Evolutionary conservation across 2,329 filamentous ascomycete genomes (phyloP), one percentile per base, ranked within the genome.

Genomic region (Neonectria ditissima): DNA sequence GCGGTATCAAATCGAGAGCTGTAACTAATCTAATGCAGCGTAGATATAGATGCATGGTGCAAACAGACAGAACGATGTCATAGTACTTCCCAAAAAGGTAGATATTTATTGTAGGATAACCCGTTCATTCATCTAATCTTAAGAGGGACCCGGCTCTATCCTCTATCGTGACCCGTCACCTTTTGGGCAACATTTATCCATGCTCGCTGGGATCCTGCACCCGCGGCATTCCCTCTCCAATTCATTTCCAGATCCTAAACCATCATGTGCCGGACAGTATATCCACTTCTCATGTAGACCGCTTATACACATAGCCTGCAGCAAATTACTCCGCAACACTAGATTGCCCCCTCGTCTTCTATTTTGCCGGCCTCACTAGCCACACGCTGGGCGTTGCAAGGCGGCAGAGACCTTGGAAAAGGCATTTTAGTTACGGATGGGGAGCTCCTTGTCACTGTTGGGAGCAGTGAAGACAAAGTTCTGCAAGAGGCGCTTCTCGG

Each of bases 401-500:
- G 37, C 37, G 22, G 63, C 66, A 63, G 68, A 43, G 73, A 72
- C 74, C 71, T 79, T 76, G 48, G 74, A 79, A 34, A 73, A 62
- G 34, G 61, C 54, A 22, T 68, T 65, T 60, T 78, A 69, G 24
- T 26, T 26, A 37, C 78, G 80, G 43, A 73, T 76, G 34, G 83
- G 82, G 28, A 84, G 69, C 39, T 76, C 71, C 37, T 41, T 41
- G n/a, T 18, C 37, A 11, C 37, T 8, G n/a, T 11, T 41, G n/a
- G 74, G 79, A 63, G 75, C 69, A 59, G 73, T 67, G 67, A 79
- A 80, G 65, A 75, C 74, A 65, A 83, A 85, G 43, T 73, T 74
- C 74, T 85, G 83, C 52, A 85, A 82, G 50, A 80, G 71, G 20
- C 79, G 78, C 66, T 74, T 75, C 76, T 80, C 79, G 47, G 65